Evolutionary conservation across 345 rosid species (phyloP).

Genomic region (Dipteronia dyeriana): DNA sequence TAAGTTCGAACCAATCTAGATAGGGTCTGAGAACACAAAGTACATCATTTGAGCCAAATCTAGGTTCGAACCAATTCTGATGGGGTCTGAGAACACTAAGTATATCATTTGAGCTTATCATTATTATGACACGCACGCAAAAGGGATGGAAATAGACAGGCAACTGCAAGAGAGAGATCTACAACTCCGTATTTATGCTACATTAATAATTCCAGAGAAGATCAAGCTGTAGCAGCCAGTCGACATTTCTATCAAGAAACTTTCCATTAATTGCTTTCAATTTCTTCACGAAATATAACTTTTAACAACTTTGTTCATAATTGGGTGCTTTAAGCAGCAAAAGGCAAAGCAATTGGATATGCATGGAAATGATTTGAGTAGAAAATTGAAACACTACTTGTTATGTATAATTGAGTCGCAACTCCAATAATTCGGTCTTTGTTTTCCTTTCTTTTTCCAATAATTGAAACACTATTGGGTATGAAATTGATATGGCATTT

Average conservation of each 20-base stretch:
- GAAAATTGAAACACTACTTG: slow-evolving; percentile 19
- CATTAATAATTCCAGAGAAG: background rate
- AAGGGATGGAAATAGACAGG: background rate
- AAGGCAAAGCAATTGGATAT: background rate
- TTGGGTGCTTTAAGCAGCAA: background rate
- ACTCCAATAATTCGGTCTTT: background rate
- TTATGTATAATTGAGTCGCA: background rate
- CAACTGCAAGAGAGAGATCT: background rate
- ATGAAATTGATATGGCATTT: background rate
- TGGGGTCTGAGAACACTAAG: too few relatives aligned
- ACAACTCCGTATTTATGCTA: background rate
- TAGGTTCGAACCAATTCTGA: too few relatives aligned
- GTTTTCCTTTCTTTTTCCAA: background rate
- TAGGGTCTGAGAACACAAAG: too few relatives aligned
- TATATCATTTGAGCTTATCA: background rate
- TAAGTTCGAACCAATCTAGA: too few relatives aligned
- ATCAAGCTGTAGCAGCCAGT: background rate
- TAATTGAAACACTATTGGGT: background rate
- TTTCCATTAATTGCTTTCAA: background rate
- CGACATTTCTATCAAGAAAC: background rate
- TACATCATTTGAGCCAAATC: too few relatives aligned
- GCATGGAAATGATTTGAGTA: slow-evolving; percentile 9
- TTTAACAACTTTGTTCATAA: background rate
- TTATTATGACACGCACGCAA: background rate
- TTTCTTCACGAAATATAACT: background rate